These are phyloP conservation scores for Russula dissimulans DNA, from an alignment of 768 basidiomycete genomes.

Conservation along the genomic window DNA sequence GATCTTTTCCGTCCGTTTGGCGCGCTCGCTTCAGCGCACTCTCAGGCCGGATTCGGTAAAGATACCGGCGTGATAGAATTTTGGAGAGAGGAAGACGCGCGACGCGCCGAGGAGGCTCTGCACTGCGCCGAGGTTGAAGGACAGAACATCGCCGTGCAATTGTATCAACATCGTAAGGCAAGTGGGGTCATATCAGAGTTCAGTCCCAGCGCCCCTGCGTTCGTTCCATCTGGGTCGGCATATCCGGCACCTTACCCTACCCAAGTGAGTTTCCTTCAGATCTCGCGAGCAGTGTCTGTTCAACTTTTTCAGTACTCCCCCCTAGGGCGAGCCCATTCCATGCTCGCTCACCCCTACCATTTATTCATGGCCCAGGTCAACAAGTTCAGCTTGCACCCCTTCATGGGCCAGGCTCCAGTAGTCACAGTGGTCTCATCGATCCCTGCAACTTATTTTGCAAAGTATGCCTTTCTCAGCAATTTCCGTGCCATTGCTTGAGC, in stretches of 20 bases:
- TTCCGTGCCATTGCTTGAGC: conserved; percentile 6
- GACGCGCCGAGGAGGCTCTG: conserved; percentile 68
- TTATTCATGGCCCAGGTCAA: conserved; percentile 83
- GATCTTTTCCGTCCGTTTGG: conserved; percentile 81
- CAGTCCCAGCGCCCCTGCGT: conserved; percentile 63
- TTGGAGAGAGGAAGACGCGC: conserved; percentile 81
- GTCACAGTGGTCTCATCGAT: conserved; percentile 82
- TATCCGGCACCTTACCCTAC: conserved; percentile 46
- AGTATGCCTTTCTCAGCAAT: conserved; percentile 31
- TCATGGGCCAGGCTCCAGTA: conserved; percentile 64
- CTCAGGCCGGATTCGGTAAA: conserved; percentile 64
- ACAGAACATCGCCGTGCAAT: conserved; percentile 74
- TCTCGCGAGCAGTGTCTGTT: not conserved
- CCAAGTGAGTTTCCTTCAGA: conserved; percentile 34
- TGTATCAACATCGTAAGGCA: conserved; percentile 58
- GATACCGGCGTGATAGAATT: conserved; percentile 78
- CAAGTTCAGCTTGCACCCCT: conserved; percentile 78
- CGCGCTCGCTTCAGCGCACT: conserved; percentile 68
- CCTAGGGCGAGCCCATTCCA: conserved; percentile 39
- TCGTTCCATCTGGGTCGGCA: conserved; percentile 62
- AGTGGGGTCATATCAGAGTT: conserved; percentile 52
- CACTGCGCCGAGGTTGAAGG: conserved; percentile 79
- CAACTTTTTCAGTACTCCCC: conserved; percentile 52
- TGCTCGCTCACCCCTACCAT: conserved; percentile 38
- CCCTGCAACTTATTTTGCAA: conserved; percentile 89